phyloP scores from a whole-genome alignment of 1,139 yeast genomes.

The Zhuliangozyma blackwelliae region DNA sequence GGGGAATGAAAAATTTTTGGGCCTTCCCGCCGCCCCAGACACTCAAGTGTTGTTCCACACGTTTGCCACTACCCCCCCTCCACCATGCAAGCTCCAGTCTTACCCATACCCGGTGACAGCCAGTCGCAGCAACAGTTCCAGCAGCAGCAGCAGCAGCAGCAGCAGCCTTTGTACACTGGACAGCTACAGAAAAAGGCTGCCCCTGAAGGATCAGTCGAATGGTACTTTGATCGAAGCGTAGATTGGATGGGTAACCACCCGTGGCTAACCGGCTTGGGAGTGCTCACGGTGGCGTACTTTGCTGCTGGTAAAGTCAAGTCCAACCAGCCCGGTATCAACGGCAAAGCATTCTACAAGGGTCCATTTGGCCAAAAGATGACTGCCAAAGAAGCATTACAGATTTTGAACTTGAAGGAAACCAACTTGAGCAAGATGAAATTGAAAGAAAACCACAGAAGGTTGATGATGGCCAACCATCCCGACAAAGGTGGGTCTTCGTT shows the following conservation, averaged over 20 bases:
- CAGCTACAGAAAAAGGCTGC: conserved; percentile 41
- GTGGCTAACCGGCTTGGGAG: conserved; percentile 66
- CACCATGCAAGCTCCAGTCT: conserved; percentile 50
- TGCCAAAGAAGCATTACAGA: conserved; percentile 85
- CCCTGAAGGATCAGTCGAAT: conserved; percentile 50
- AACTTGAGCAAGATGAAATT: conserved; percentile 71
- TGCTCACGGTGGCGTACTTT: conserved; percentile 58
- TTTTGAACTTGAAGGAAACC: conserved; percentile 78
- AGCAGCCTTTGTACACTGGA: conserved; percentile 32
- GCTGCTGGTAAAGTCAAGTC: conserved; percentile 68
- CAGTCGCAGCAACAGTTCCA: conserved; percentile 15
- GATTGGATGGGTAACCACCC: conserved; percentile 76
- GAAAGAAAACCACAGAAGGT: conserved; percentile 85
- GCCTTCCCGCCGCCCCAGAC: too few relatives aligned
- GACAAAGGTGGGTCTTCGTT: conserved; percentile 97
- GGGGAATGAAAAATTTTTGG: too few relatives aligned
- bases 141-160: conserved; percentile 13
- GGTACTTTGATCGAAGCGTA: conserved; percentile 63
- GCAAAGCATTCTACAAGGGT: conserved; percentile 74
- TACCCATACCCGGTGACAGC: conserved; percentile 57
- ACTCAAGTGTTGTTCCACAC: too few relatives aligned
- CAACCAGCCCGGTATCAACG: conserved; percentile 67
- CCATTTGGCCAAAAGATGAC: conserved; percentile 89
- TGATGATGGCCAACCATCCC: conserved; percentile 93
- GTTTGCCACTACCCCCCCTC: too few relatives aligned